Percentiles rank a stretch among this genome's conserved stretches.
Evolutionary conservation across 192 early-diverging fungal species (phyloP).

Genomic region (Coemansia sp.): DNA sequence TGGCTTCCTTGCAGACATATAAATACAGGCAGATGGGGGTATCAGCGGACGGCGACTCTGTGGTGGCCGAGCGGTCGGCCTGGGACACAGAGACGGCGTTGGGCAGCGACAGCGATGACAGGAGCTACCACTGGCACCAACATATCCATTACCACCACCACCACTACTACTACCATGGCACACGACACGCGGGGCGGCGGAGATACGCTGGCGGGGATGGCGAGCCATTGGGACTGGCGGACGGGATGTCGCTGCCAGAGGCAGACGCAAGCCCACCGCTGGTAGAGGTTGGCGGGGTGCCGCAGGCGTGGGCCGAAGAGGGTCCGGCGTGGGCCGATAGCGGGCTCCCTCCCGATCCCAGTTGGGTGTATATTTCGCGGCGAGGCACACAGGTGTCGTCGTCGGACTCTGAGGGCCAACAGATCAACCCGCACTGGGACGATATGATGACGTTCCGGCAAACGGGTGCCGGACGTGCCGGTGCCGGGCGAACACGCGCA

Average conservation of each 20-base stretch:
- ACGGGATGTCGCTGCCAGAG: too few species aligned
- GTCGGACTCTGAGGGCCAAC: constrained; percentile 5
- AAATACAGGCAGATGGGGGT: too few species aligned
- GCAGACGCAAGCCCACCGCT: too few species aligned
- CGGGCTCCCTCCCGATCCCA: constrained; percentile 15
- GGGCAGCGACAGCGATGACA: constrained; percentile 7
- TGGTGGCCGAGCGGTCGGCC: too few species aligned
- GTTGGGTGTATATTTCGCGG: constrained; percentile 20
- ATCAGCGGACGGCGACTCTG: too few species aligned
- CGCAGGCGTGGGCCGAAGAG: constrained; percentile 10
- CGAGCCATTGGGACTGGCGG: too few species aligned
- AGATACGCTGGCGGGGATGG: too few species aligned
- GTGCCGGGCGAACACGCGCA: constrained; percentile 4
- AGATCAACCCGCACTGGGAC: constrained; percentile 52
- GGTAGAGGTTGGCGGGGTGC: neutral
- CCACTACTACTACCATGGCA: constrained; percentile 14
- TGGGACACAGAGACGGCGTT: neutral
- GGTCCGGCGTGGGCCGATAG: constrained; percentile 26
- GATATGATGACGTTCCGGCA: constrained; percentile 53
- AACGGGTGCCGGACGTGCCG: constrained; percentile 30
- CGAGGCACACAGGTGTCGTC: constrained; percentile 25
- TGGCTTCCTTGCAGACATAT: too few species aligned
- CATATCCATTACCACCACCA: constrained; percentile 25
- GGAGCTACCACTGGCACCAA: constrained; percentile 15
- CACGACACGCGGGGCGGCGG: too few species aligned